Percentiles rank a stretch among this genome's conserved stretches.
phyloP scores from a whole-genome alignment of 1,139 yeast species.

The Magnusiomyces suaveolens region DNA sequence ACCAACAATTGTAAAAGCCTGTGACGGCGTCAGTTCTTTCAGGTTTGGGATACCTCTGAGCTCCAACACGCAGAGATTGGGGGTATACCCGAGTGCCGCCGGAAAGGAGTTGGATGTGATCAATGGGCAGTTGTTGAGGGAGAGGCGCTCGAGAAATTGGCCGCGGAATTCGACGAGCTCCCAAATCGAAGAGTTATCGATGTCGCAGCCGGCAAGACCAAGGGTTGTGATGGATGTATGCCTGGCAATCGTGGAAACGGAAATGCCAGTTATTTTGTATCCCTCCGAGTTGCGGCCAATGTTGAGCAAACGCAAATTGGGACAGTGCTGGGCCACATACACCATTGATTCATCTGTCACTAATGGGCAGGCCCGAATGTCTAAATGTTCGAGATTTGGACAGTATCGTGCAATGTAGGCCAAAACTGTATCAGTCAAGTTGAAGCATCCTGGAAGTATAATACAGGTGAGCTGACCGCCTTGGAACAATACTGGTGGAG shows the following conservation, averaged over 20 bases:
- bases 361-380: constrained; percentile 75
- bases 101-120: constrained; percentile 64
- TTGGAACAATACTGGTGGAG: constrained; percentile 41
- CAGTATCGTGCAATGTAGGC: constrained; percentile 44
- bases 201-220: constrained; percentile 81
- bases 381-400: constrained; percentile 55
- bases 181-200: constrained; percentile 72
- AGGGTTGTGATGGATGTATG: constrained; percentile 54
- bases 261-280: constrained; percentile 58
- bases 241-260: constrained; percentile 49
- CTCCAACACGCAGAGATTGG: constrained; percentile 61
- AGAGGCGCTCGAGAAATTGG: constrained; percentile 49
- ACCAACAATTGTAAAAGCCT: constrained; percentile 51
- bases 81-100: constrained; percentile 48
- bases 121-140: constrained; percentile 64
- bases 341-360: constrained; percentile 69
- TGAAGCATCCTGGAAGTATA: constrained; percentile 61
- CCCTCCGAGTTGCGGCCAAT: constrained; percentile 73
- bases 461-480: constrained; percentile 44
- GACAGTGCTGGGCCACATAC: constrained; percentile 64
- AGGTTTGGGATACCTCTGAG: constrained; percentile 53
- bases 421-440: constrained; percentile 53
- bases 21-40: constrained; percentile 34
- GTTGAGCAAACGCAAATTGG: constrained; percentile 49
- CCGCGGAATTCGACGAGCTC: constrained; percentile 61